These are phyloP conservation scores for Calonectria crousiana DNA, from an alignment of 2,329 filamentous ascomycete species.

Conservation along the genomic window DNA sequence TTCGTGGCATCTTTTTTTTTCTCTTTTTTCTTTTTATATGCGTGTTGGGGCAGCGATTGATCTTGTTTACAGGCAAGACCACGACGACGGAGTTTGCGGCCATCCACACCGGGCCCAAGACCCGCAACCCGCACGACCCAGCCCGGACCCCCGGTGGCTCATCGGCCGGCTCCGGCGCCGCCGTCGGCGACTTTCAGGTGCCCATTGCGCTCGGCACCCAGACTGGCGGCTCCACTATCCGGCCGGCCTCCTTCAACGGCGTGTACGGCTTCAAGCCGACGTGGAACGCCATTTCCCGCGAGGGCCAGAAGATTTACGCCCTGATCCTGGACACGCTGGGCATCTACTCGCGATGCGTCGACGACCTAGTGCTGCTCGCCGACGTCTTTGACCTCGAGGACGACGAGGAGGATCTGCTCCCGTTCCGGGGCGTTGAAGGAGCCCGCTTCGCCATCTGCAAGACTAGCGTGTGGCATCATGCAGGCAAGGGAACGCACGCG, in stretches of 20 bases:
- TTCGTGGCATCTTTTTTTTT: not conserved
- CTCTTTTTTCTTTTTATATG: not conserved
- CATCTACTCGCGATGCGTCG: conserved; percentile 68
- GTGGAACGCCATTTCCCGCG: conserved; percentile 72
- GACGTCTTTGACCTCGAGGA: conserved; percentile 68
- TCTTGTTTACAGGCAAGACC: conserved; percentile 38
- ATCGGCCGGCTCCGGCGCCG: conserved; percentile 75
- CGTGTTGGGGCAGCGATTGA: not conserved
- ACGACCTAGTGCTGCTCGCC: conserved; percentile 69
- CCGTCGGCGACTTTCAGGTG: conserved; percentile 74
- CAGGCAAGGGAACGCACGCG: conserved; percentile 57
- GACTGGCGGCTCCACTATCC: conserved; percentile 74
- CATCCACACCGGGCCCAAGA: conserved; percentile 64
- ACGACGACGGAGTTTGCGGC: conserved; percentile 75
- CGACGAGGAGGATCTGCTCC: conserved; percentile 49
- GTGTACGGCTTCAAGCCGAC: conserved; percentile 77
- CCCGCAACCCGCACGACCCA: conserved; percentile 73
- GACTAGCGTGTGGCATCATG: conserved; percentile 66
- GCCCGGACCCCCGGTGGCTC: conserved; percentile 76
- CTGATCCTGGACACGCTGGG: conserved; percentile 73
- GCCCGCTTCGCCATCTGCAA: conserved; percentile 68
- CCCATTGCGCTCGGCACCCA: conserved; percentile 74
- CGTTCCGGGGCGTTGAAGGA: conserved; percentile 55
- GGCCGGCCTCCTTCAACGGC: conserved; percentile 75
- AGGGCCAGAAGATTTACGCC: conserved; percentile 72